Conservation (phyloP, 768 basidiomycete species). For the Paxillus involutus region DNA sequence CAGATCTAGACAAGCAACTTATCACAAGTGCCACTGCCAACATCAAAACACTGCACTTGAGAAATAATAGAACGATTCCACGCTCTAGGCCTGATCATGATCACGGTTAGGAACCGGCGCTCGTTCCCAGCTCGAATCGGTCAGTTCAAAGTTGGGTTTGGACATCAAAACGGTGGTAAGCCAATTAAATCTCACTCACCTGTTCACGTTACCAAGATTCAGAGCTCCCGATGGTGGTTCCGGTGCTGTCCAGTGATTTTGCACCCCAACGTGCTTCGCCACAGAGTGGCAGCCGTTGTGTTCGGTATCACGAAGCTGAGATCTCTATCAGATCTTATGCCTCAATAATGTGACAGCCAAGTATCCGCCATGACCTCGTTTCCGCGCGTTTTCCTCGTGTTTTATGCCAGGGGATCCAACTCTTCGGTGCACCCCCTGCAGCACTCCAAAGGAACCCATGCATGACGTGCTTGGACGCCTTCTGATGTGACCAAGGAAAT, state of each 20-base stretch:
- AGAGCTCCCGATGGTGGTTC: neutral
- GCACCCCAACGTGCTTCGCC: slow-evolving; percentile 19
- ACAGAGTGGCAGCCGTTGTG: slow-evolving; percentile 8
- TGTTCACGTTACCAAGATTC: neutral
- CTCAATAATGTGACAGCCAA: slow-evolving; percentile 7
- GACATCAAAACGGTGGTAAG: neutral
- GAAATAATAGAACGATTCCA: too few relatives aligned
- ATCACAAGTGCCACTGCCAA: too few relatives aligned
- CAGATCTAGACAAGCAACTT: too few relatives aligned
- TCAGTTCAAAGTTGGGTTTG: too few relatives aligned
- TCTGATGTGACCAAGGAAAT: neutral
- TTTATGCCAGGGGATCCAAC: neutral
- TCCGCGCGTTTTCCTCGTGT: slow-evolving; percentile 13
- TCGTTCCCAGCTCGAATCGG: too few relatives aligned
- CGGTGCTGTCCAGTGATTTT: neutral
- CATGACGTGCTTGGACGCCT: neutral
- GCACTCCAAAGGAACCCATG: slow-evolving; percentile 1
- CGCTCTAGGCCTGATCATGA: too few relatives aligned
- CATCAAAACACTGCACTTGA: too few relatives aligned
- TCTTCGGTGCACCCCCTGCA: neutral
- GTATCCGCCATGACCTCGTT: neutral
- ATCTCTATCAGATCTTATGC: slow-evolving; percentile 12
- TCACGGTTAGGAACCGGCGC: too few relatives aligned
- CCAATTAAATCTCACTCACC: neutral
- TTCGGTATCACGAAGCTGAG: neutral